phyloP scores from a whole-genome alignment of 176 grass and related monocot genomes.

The Stipa capillata region DNA sequence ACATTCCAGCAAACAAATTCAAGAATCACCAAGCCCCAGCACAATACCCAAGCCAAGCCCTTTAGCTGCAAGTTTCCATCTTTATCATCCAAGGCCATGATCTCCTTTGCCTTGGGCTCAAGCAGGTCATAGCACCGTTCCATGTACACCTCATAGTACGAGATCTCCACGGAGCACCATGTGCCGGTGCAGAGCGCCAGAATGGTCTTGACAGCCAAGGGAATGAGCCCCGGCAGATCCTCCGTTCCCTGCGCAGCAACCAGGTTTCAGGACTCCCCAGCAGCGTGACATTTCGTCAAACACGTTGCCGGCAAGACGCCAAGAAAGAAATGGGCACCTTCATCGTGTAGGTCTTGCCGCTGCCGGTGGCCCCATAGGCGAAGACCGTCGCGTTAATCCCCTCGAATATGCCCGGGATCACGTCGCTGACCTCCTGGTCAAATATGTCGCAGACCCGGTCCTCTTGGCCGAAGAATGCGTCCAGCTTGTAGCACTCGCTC shows the following conservation, averaged over 20 bases:
- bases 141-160: constrained; percentile 93
- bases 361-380: constrained; percentile 75
- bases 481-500: constrained; percentile 70
- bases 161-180: constrained; percentile 50
- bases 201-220: constrained; percentile 49
- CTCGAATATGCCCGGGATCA: constrained; percentile 66
- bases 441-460: constrained; percentile 45
- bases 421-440: constrained; percentile 47
- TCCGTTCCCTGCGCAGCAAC: constrained; percentile 48
- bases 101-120: constrained; percentile 78
- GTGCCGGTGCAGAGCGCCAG: constrained; percentile 45
- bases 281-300: not conserved
- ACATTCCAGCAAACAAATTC: not conserved
- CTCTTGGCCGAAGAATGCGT: constrained; percentile 68
- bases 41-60: constrained; percentile 77
- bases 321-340: constrained; percentile 26
- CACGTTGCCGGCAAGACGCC: not conserved
- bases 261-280: not conserved
- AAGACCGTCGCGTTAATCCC: constrained; percentile 64
- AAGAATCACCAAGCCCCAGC: not conserved
- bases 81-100: constrained; percentile 79
- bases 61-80: constrained; percentile 71
- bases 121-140: constrained; percentile 87
- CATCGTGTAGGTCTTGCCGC: constrained; percentile 96
- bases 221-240: constrained; percentile 56